phyloP scores from a whole-genome alignment of 2,329 filamentous ascomycete genomes.

The Aspergillus sp. region DNA sequence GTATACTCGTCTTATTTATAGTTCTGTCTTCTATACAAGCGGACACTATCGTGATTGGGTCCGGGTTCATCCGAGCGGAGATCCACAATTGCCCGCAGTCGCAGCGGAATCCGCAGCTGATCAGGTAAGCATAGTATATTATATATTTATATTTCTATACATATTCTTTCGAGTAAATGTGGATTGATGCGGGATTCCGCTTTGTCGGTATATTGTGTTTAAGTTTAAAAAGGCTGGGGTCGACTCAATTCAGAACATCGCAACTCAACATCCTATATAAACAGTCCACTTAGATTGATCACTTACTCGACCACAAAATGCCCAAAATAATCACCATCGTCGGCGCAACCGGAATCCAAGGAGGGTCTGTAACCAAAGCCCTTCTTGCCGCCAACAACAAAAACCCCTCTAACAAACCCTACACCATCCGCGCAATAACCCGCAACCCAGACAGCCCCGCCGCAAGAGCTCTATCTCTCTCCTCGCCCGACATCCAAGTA shows the following conservation, averaged over 20 bases:
- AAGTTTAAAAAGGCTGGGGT: background rate
- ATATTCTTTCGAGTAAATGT: too few species aligned
- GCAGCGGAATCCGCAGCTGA: background rate
- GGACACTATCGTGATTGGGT: too few species aligned
- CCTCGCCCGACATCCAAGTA: background rate
- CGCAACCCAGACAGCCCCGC: background rate
- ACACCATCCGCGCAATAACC: background rate
- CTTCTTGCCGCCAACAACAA: background rate
- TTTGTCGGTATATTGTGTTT: background rate
- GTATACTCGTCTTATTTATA: too few species aligned
- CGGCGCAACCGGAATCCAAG: conserved; percentile 4
- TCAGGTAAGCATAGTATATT: too few species aligned
- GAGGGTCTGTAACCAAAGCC: background rate
- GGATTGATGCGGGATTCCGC: too few species aligned
- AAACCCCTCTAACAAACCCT: background rate
- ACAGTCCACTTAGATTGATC: too few species aligned
- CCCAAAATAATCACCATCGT: conserved; percentile 1
- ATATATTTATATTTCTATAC: too few species aligned
- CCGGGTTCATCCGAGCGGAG: background rate
- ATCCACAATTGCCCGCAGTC: conserved; percentile 1
- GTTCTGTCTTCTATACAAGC: too few species aligned
- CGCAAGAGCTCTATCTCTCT: background rate
- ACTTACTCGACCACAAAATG: background rate
- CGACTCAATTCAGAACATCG: too few species aligned
- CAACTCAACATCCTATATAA: too few species aligned